Evolutionary conservation across 345 rosid species (phyloP).

Genomic region (Diplotaxis tenuifolia): DNA sequence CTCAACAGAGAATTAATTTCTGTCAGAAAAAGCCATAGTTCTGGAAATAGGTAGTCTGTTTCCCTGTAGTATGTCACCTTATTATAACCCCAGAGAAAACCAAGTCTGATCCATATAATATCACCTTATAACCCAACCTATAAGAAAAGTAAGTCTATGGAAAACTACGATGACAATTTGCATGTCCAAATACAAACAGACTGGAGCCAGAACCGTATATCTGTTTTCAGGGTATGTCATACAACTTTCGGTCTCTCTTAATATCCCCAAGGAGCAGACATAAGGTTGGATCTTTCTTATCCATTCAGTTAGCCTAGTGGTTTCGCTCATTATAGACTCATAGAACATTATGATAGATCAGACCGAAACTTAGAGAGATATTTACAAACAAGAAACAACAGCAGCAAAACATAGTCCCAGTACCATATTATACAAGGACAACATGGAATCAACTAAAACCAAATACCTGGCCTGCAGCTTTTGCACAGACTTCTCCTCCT

Average conservation of each 20-base stretch:
- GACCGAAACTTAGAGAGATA: not conserved
- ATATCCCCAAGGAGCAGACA: not conserved
- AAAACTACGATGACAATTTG: not conserved
- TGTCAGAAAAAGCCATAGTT: not conserved
- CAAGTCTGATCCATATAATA: not conserved
- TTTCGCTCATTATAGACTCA: not conserved
- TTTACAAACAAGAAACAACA: not conserved
- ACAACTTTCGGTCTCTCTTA: not conserved
- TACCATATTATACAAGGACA: not conserved
- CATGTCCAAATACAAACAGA: not conserved
- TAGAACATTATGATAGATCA: not conserved
- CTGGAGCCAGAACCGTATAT: not conserved
- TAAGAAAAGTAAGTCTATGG: not conserved
- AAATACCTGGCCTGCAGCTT: conserved; percentile 89
- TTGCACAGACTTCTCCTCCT: conserved; percentile 58
- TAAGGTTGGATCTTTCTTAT: not conserved
- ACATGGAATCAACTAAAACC: conserved; percentile 20
- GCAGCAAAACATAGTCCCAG: not conserved
- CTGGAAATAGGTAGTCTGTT: not conserved
- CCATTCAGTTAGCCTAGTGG: not conserved
- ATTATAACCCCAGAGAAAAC: not conserved
- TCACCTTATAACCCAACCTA: not conserved
- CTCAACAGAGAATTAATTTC: not conserved
- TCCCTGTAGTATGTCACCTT: conserved; percentile 7
- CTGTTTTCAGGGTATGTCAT: not conserved